Evolutionary conservation across 768 basidiomycete species (phyloP).

Genomic region (Hysterangium stoloniferum): DNA sequence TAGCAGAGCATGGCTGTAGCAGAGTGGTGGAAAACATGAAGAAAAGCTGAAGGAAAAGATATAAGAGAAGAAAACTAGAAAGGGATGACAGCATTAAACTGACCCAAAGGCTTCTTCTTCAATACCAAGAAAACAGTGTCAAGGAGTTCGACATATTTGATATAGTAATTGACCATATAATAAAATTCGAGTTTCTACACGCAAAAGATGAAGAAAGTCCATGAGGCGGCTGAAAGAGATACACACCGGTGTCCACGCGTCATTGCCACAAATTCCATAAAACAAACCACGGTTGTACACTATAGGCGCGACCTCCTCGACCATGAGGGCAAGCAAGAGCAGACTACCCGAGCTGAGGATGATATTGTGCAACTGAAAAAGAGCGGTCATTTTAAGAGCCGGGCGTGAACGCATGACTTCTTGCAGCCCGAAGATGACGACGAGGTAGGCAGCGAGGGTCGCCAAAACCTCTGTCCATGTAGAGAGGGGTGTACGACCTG

Average conservation of each 20-base stretch:
- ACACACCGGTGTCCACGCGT: constrained; percentile 85
- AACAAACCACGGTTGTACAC: constrained; percentile 64
- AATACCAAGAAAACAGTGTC: constrained; percentile 96
- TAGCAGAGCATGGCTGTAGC: constrained; percentile 95
- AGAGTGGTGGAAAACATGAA: constrained; percentile 99
- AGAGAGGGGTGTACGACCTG: constrained; percentile 72
- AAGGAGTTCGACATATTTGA: constrained; percentile 94
- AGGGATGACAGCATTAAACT: constrained; percentile 22
- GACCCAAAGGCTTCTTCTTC: constrained; percentile 97
- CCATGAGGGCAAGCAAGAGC: constrained; percentile 80
- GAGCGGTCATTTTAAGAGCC: constrained; percentile 66
- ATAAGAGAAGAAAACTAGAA: constrained; percentile 10
- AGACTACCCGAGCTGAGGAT: constrained; percentile 77
- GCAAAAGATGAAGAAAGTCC: not conserved
- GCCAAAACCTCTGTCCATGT: constrained; percentile 62
- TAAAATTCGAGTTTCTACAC: constrained; percentile 82
- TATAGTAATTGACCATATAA: constrained; percentile 99
- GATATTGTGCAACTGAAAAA: constrained; percentile 90
- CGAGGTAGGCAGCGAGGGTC: constrained; percentile 74
- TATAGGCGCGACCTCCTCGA: constrained; percentile 86
- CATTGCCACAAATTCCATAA: constrained; percentile 65
- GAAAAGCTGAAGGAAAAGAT: constrained; percentile 54
- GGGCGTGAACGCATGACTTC: constrained; percentile 74
- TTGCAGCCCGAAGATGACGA: constrained; percentile 78
- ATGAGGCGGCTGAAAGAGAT: not conserved